Conservation (phyloP, 192 early-diverging fungal genomes). For the Pilobolus umbonatus region DNA sequence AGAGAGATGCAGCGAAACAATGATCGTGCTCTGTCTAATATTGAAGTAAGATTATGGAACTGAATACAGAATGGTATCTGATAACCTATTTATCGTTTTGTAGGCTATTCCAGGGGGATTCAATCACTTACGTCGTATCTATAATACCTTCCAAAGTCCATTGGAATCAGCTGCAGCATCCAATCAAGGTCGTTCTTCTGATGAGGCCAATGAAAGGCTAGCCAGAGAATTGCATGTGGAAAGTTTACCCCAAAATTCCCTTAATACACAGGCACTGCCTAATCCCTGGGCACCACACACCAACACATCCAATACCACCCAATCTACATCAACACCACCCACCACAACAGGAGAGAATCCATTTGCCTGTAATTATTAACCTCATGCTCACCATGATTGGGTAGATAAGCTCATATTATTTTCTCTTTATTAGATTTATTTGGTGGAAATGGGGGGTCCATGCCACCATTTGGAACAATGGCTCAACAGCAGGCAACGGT, state of each 20-base stretch:
- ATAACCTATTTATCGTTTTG: neutral
- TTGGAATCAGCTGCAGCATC: conserved; percentile 46
- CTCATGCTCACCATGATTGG: too few relatives aligned
- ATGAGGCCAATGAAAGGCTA: conserved; percentile 44
- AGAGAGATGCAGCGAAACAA: conserved; percentile 59
- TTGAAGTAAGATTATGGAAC: conserved; percentile 35
- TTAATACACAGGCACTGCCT: conserved; percentile 51
- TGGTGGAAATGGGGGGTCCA: too few relatives aligned
- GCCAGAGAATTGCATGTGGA: conserved; percentile 51
- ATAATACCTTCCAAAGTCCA: conserved; percentile 52
- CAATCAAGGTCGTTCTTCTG: conserved; percentile 23
- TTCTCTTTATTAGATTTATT: too few relatives aligned
- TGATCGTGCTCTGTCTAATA: conserved; percentile 58
- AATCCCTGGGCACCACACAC: conserved; percentile 47
- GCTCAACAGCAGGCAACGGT: too few relatives aligned
- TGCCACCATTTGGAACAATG: too few relatives aligned
- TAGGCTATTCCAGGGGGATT: conserved; percentile 60
- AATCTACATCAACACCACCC: neutral
- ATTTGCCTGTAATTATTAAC: neutral
- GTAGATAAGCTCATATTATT: too few relatives aligned
- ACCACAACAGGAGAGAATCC: conserved; percentile 2
- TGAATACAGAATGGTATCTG: too few relatives aligned
- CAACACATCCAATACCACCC: conserved; percentile 11
- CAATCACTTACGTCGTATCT: conserved; percentile 56
- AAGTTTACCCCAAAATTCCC: conserved; percentile 42